phyloP scores from a whole-genome alignment of 2,329 filamentous ascomycete species.

The Ophiostoma fasciatum region DNA sequence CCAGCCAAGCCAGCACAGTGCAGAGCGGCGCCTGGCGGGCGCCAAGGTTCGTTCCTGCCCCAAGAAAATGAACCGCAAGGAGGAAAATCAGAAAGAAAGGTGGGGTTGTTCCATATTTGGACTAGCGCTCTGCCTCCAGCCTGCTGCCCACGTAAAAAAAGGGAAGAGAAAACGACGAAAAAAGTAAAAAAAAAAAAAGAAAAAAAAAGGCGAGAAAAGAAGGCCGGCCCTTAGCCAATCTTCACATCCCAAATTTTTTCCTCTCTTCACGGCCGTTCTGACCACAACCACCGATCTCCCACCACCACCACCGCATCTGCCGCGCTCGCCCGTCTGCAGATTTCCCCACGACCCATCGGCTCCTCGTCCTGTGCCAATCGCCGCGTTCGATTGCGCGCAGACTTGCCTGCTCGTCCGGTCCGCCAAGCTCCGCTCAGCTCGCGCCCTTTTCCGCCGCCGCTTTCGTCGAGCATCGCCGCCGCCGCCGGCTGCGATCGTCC shows the following conservation, averaged over 20 bases:
- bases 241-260: conserved; percentile 11
- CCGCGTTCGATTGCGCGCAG: conserved; percentile 4
- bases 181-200: conserved; percentile 17
- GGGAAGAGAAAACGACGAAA: conserved; percentile 8
- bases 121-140: too few relatives aligned
- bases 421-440: not conserved
- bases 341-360: not conserved
- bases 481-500: conserved; percentile 1
- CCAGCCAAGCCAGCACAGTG: too few relatives aligned
- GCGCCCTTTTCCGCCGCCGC: not conserved
- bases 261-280: not conserved
- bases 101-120: too few relatives aligned
- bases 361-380: conserved; percentile 4
- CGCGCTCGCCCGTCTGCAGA: not conserved
- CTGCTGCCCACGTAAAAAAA: too few relatives aligned
- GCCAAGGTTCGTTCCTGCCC: too few relatives aligned
- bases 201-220: conserved; percentile 21
- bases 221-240: conserved; percentile 12
- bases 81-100: too few relatives aligned
- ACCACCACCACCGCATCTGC: not conserved
- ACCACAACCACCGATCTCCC: not conserved
- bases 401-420: not conserved
- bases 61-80: too few relatives aligned
- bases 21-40: too few relatives aligned
- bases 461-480: conserved; percentile 1